These are phyloP conservation scores for Phytophthora colocasiae DNA, from an alignment of 352 stramenopile genomes.

Conservation along the genomic window DNA sequence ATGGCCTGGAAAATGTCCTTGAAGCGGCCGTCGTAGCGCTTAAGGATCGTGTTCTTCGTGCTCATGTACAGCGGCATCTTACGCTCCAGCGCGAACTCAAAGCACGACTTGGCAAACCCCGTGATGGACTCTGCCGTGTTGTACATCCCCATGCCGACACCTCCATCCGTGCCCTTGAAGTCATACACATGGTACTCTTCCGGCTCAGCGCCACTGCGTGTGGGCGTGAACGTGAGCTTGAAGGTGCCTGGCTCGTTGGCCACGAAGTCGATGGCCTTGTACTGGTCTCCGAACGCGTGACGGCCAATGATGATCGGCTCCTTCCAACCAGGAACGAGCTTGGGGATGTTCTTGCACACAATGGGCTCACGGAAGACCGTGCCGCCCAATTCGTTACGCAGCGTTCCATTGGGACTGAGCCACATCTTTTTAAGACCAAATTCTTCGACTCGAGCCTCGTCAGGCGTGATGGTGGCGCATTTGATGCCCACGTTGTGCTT, in stretches of 20 bases:
- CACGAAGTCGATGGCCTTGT: slow-evolving; percentile 89
- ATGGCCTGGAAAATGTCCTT: slow-evolving; percentile 92
- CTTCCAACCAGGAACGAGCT: slow-evolving; percentile 88
- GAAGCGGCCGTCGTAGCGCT: slow-evolving; percentile 88
- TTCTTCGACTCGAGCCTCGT: slow-evolving; percentile 84
- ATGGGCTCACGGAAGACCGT: slow-evolving; percentile 93
- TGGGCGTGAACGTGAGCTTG: slow-evolving; percentile 79
- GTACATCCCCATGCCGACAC: slow-evolving; percentile 91
- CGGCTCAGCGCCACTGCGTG: slow-evolving; percentile 47
- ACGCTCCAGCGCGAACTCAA: slow-evolving; percentile 67
- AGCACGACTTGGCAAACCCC: slow-evolving; percentile 72
- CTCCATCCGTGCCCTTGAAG: slow-evolving; percentile 70
- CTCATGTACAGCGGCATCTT: slow-evolving; percentile 85
- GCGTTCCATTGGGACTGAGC: slow-evolving; percentile 84
- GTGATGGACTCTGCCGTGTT: slow-evolving; percentile 88
- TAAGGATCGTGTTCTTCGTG: slow-evolving; percentile 94
- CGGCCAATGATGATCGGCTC: slow-evolving; percentile 88
- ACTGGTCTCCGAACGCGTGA: slow-evolving; percentile 91
- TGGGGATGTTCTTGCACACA: slow-evolving; percentile 86
- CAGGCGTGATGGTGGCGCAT: slow-evolving; percentile 90
- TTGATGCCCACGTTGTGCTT: slow-evolving; percentile 89
- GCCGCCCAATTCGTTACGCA: slow-evolving; percentile 86
- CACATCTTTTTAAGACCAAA: slow-evolving; percentile 90
- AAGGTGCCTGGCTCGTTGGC: slow-evolving; percentile 75
- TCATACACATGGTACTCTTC: slow-evolving; percentile 87